Evolutionary conservation across 345 rosid species (phyloP), one percentile per base, ranked within the genome.

Genomic region (Dimocarpus longan): DNA sequence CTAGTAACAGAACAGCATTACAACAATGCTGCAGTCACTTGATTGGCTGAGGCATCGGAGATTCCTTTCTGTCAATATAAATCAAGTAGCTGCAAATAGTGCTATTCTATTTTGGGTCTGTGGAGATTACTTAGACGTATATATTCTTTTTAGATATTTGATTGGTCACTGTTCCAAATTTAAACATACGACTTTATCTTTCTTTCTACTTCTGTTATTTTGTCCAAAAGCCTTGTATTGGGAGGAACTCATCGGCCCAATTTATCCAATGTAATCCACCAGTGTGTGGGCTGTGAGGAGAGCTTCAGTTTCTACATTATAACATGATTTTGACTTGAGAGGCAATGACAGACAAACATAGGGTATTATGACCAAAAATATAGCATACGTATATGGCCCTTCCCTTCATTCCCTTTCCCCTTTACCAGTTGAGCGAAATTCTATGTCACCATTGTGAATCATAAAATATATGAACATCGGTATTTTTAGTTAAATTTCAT

Each of bases 221-320:
- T 24, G 75, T 40, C 46, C 26, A 71, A 54, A 71, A 26, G 46
- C 26, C 8, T 73, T 56, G 65, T 44, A 69, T 43, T 68, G 50
- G 50, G 50, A 46, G n/a, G 60, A 54, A 5, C 21, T 1, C 6
- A 70, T 70, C 8, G n/a, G 54, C 19, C 48, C 1, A 39, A 71
- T 32, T 9, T 52, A 54, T 70, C 42, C 60, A 15, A 26, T 70
- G 74, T 70, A 13, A 19, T 11, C n/a, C 50, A 40, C 52, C n/a
- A 13, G 6, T 13, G 11, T 16, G 10, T 50, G 75, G 46, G 21
- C 75, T 44, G 50, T 63, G 16, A 62, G n/a, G 77, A 50, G 5
- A 50, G 56, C 56, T 13, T 50, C 5, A 50, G 19, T 54, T 54
- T 54, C 59, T 54, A 54, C 21, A 60, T 60, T 8, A 9, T 22